Evolutionary conservation across 495 filamentous ascomycete species (phyloP).

Genomic region (Penicillium chermesinum): DNA sequence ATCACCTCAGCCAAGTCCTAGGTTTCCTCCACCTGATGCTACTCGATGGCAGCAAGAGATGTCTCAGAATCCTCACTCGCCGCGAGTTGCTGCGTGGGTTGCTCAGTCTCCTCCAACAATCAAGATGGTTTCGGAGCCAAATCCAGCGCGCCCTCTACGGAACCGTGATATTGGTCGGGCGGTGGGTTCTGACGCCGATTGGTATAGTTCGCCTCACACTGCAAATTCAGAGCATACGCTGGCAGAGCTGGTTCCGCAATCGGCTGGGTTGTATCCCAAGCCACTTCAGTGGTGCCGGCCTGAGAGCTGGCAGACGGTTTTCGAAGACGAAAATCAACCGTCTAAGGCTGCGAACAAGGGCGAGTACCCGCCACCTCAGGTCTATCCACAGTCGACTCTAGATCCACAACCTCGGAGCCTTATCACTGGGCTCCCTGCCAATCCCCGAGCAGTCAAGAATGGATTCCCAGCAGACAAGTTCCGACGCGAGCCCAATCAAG

Average conservation of each 20-base stretch:
- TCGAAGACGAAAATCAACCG: conserved; percentile 35
- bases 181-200: conserved; percentile 29
- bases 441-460: conserved; percentile 35
- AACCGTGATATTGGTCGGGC: conserved; percentile 22
- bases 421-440: conserved; percentile 32
- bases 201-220: conserved; percentile 21
- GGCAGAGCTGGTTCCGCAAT: conserved; percentile 27
- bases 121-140: conserved; percentile 11
- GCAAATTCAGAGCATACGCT: conserved; percentile 32
- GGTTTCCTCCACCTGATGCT: conserved; percentile 4
- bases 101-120: conserved; percentile 19
- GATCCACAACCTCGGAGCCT: conserved; percentile 6
- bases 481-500: conserved; percentile 5
- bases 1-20: conserved; percentile 13
- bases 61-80: conserved; percentile 10
- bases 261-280: conserved; percentile 29
- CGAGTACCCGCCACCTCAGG: neutral
- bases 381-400: conserved; percentile 1
- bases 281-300: conserved; percentile 34
- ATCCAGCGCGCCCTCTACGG: neutral
- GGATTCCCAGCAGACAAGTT: conserved; percentile 19
- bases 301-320: conserved; percentile 31
- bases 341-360: neutral
- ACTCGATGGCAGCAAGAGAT: conserved; percentile 2
- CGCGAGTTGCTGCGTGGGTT: conserved; percentile 1